Base-by-base conservation (phyloP, 1,284 basidiomycete species). In the Trametes polyzona region DNA sequence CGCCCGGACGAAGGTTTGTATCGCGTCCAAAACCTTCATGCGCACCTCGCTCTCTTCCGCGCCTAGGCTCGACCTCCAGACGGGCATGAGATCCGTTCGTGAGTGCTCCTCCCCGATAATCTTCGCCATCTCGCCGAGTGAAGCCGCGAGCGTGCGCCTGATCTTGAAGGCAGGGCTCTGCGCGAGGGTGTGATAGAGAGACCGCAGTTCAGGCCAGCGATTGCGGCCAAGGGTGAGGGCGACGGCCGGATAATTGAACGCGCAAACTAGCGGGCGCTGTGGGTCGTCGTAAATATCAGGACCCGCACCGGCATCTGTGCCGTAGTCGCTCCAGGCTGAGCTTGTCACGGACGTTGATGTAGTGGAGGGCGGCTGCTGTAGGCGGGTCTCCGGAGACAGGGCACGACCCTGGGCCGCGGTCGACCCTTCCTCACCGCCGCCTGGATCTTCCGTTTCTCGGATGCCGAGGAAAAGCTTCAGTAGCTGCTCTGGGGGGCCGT, bases 231-330 rank as follows among this genome's bases (percentile, higher is more conserved):
- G 78, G 0, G 95, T 94, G 8, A 96, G 79, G 11, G 88, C 86
- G 1, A 98, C 93, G 11, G 96, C 96, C 17, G 96, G 96, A 67
- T 93, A 90, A 73, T 98, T 98, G 79, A 96, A 98, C 8, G 94
- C 94, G 64, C 93, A 92, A 27, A 97, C 89, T 16, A 96, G 78
- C 10, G 93, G 87, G 39, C 95, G 86, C 53, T 92, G 87, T 0
- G 87, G 83, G 61, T 86, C 83, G 24, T 74, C 70, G 46, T 70
- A 72, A 21, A 71, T 69, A 50, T 71, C 71, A 7, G 52, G 40
- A 0, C 63, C 65, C 30, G 46, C 23, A 11, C 50, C 47, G 8
- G 54, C 50, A 33, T 61, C 60, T n/a, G 68, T 62, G 6, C 64
- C 62, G 50, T 65, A 67, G 39, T 70, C 66, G 59, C 65, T 66